Base-by-base conservation (phyloP, 2,329 filamentous ascomycete species). In the Rhynchosporium agropyri region DNA sequence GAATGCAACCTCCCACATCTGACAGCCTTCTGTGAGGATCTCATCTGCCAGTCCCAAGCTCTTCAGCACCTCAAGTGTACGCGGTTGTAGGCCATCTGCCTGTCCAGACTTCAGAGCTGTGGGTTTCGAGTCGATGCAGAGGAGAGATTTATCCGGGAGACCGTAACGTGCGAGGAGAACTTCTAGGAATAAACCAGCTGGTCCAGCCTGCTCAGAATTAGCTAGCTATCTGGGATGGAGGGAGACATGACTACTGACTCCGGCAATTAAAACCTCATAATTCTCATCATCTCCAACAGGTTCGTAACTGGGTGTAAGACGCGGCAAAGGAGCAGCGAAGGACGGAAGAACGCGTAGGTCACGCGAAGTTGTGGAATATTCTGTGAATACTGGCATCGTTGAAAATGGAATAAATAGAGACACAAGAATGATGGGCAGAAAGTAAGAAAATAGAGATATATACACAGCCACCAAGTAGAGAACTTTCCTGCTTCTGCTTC, bases 31-130 rank as follows among this genome's bases (percentile, higher is more conserved):
- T 31, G 78, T 78, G 31, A 86, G 77, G 36, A 87, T 75, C 29
- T 79, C 76, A 49, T 85, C 82, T 1, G 78, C 77, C 3, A 86
- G 78, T 0, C 80, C 83, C 31, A 86, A 81, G 48, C 81, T 83
- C 70, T 86, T 83, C 54, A 86, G 83, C 20, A 87, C 79, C 71
- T 87, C 84, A 13, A 86, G 81, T 0, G 83, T 85, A 1, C 83
- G 82, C 57, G 80, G 82, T 72, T 86, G 83, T 36, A 85, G 80
- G 3, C 84, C 83, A 67, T 89, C 86, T 15, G 86, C 87, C 72
- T 89, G 84, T 7, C 85, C 86, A 56, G 76, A 75, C 65, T 77
- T 76, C 8, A 78, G 65, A 0, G 74, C 74, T 0, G 68, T 68
- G 0, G 77, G 68, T 59, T 79, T 79, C 1, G 75, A 70, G 62